Conservation (phyloP, 2,329 filamentous ascomycete genomes). For the Aspergillus uvarum region DNA sequence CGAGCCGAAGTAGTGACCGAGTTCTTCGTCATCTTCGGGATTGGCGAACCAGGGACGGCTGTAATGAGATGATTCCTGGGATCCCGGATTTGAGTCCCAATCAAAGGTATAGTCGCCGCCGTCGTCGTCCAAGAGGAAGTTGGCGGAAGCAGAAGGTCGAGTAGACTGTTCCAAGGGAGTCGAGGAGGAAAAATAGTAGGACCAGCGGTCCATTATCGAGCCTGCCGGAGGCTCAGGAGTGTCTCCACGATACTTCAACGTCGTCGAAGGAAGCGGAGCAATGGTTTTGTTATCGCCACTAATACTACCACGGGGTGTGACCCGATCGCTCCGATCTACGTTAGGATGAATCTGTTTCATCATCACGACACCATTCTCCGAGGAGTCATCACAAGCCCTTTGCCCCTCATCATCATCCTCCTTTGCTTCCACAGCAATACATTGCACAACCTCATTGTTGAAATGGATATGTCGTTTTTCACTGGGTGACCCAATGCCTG, state of each 20-base stretch:
- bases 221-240: slow-evolving; percentile 60
- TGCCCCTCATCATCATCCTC: slow-evolving; percentile 54
- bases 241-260: slow-evolving; percentile 78
- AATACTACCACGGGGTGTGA: slow-evolving; percentile 56
- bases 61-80: slow-evolving; percentile 12
- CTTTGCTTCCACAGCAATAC: slow-evolving; percentile 87
- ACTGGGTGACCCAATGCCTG: slow-evolving; percentile 64
- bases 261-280: slow-evolving; percentile 82
- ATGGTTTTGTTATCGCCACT: slow-evolving; percentile 76
- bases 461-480: slow-evolving; percentile 88
- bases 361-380: slow-evolving; percentile 76
- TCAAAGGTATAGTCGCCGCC: slow-evolving; percentile 51
- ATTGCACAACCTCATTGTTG: slow-evolving; percentile 92
- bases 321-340: slow-evolving; percentile 53
- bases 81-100: slow-evolving; percentile 41
- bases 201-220: slow-evolving; percentile 33
- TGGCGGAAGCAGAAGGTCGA: slow-evolving; percentile 66
- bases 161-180: slow-evolving; percentile 75
- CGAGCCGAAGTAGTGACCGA: slow-evolving; percentile 66
- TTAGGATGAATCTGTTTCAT: slow-evolving; percentile 66
- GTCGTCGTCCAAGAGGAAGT: slow-evolving; percentile 63
- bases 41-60: slow-evolving; percentile 36
- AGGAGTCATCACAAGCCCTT: slow-evolving; percentile 55
- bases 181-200: slow-evolving; percentile 47
- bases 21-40: slow-evolving; percentile 53